Percentiles rank a stretch among this genome's conserved stretches.
phyloP scores from a whole-genome alignment of 1,284 basidiomycete genomes.

The Grifola frondosa region DNA sequence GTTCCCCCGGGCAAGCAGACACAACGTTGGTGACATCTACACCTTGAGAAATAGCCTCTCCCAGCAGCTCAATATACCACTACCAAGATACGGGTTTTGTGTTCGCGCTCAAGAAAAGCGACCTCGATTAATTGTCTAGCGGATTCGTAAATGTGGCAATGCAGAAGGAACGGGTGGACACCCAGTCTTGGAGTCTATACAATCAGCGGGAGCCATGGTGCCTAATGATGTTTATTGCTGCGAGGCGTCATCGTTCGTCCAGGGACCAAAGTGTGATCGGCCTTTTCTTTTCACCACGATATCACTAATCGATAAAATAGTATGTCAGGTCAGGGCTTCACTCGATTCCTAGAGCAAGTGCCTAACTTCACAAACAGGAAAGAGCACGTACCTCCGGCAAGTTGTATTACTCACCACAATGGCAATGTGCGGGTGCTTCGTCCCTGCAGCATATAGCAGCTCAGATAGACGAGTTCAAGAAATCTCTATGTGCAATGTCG shows the following conservation, averaged over 20 bases:
- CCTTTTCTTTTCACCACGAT: not conserved
- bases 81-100: constrained; percentile 72
- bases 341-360: too few relatives aligned
- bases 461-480: too few relatives aligned
- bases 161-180: constrained; percentile 80
- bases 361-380: too few relatives aligned
- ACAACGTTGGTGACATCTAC: constrained; percentile 85
- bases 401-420: constrained; percentile 82
- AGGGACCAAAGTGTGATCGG: constrained; percentile 79
- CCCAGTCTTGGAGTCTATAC: constrained; percentile 79
- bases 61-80: constrained; percentile 64
- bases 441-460: constrained; percentile 92
- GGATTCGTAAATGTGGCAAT: constrained; percentile 69
- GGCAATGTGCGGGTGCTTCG: constrained; percentile 88
- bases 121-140: constrained; percentile 60
- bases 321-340: too few relatives aligned
- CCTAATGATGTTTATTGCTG: constrained; percentile 88
- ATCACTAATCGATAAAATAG: not conserved
- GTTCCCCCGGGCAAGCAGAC: too few relatives aligned
- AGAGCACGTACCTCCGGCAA: constrained; percentile 90
- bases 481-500: too few relatives aligned
- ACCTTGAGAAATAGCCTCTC: constrained; percentile 58
- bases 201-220: constrained; percentile 68
- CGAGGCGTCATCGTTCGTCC: constrained; percentile 79
- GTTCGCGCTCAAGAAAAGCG: constrained; percentile 66